Evolutionary conservation across 2,329 filamentous ascomycete genomes (phyloP), one percentile per base, ranked within the genome.

Genomic region (Penicillium nordicum): DNA sequence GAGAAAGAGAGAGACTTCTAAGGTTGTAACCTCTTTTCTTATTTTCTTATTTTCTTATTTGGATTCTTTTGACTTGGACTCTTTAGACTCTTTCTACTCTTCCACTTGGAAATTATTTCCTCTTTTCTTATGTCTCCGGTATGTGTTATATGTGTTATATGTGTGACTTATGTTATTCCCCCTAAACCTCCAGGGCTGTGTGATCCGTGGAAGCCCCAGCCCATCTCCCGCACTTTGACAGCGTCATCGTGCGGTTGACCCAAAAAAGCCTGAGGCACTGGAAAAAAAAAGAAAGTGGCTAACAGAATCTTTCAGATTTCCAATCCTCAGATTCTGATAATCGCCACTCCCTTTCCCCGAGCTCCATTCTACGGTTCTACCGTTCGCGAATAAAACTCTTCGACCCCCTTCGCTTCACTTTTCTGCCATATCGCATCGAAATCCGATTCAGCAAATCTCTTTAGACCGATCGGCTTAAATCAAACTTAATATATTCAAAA

Each of bases 161-260:
- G 18, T 18, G 18, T 44, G 7, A 46, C 25, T 21, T 21, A 21
- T 21, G 21, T 21, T 2, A 21, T 21, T 21, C 21, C 21, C 12
- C 5, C 30, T 32, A 32, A 32, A 12, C 3, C 16, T 18, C 18
- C 18, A 18, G 18, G 18, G 18, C 18, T 32, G 14, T 29, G 40
- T 43, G 66, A 69, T 62, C 69, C 69, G 68, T 70, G 69, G 69
- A 65, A 68, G 41, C 23, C 57, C 55, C 61, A 67, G 67, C 56
- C 55, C 66, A 69, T 71, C 69, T 70, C 68, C 69, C 69, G 69
- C 67, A 63, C 53, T 67, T 67, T 67, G 67, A 69, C 66, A 66
- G 67, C 68, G 66, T 59, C 56, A 58, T 57, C 57, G 58, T 57
- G 52, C 66, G 66, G 67, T 67, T 69, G 65, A 60, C 57, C 63